Conservation (phyloP, 23 red algal species). For the Chondrus crispus region DNA sequence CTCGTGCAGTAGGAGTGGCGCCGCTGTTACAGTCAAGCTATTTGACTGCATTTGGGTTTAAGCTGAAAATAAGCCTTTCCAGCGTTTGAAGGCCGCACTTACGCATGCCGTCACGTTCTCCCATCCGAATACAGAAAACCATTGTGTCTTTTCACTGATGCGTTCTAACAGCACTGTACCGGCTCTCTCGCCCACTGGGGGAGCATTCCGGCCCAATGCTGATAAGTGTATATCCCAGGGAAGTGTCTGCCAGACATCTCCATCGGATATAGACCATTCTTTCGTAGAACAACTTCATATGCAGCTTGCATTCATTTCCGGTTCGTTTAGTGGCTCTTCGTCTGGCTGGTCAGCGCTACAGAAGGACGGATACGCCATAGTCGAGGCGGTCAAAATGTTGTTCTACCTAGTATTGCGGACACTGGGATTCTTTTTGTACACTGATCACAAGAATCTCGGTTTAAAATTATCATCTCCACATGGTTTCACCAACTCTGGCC, state of each 20-base stretch:
- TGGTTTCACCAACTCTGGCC: not conserved
- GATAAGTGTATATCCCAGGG: not conserved
- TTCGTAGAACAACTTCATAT: not conserved
- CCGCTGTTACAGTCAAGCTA: not conserved
- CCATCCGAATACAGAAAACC: not conserved
- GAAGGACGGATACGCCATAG: not conserved
- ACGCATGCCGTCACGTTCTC: not conserved
- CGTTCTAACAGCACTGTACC: not conserved
- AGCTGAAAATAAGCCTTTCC: not conserved
- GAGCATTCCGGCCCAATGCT: not conserved
- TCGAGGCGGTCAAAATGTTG: not conserved
- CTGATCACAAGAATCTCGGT: not conserved
- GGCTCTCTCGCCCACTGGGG: conserved; percentile 13
- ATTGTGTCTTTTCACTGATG: conserved; percentile 37
- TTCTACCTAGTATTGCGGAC: not conserved
- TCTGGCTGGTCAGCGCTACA: not conserved
- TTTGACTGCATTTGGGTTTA: not conserved
- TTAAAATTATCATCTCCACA: not conserved
- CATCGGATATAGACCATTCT: not conserved
- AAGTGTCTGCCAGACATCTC: not conserved
- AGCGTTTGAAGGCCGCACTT: not conserved
- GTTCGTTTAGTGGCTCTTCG: conserved; percentile 22
- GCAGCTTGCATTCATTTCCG: conserved; percentile 3
- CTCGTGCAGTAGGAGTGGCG: not conserved
- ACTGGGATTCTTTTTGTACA: not conserved